These are phyloP conservation scores for Petunia hybrid DNA, from an alignment of 305 asterid species.

Conservation along the genomic window DNA sequence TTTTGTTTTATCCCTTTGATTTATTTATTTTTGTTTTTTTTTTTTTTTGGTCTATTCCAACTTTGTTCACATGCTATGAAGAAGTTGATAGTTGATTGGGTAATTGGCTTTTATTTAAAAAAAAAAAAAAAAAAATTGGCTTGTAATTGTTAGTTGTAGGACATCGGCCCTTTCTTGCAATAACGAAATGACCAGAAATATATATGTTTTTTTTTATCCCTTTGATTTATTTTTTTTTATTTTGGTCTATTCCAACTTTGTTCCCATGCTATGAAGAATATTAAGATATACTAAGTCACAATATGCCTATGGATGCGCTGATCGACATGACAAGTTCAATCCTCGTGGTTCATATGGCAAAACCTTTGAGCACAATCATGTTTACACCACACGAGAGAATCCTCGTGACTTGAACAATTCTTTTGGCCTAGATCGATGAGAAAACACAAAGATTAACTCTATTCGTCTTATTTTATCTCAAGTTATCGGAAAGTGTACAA, in stretches of 20 bases:
- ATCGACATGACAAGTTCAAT: background rate
- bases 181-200: constrained; percentile 6
- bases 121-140: too few relatives aligned
- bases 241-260: background rate
- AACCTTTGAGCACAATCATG: too few relatives aligned
- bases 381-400: too few relatives aligned
- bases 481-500: background rate
- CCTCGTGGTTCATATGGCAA: background rate
- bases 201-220: background rate
- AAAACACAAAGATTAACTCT: too few relatives aligned
- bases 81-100: background rate
- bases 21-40: background rate
- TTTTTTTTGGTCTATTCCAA: background rate
- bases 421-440: too few relatives aligned
- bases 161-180: too few relatives aligned
- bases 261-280: background rate
- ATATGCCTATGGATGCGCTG: background rate
- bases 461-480: too few relatives aligned
- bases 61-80: background rate
- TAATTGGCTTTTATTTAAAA: too few relatives aligned
- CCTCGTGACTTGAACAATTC: too few relatives aligned
- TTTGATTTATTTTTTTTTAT: constrained; percentile 3
- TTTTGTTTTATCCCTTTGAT: background rate
- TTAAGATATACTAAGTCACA: background rate
- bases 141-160: too few relatives aligned